These are phyloP conservation scores for Seminavis robusta DNA, from an alignment of 108 stramenopile species.

Conservation along the genomic window DNA sequence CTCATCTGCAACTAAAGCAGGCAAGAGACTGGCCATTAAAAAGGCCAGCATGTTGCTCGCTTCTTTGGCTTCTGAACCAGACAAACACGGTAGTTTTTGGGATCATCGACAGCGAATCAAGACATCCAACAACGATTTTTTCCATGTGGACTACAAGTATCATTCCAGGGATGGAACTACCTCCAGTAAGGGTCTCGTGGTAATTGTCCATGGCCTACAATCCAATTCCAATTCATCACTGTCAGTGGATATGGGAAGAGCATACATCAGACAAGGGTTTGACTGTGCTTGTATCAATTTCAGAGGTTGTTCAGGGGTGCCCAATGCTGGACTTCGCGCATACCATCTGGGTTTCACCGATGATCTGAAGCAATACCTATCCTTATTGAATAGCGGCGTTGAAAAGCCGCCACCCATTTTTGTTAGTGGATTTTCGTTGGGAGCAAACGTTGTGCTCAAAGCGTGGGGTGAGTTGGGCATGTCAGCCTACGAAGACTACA, in stretches of 20 bases:
- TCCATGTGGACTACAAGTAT: constrained; percentile 66
- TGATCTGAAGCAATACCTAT: constrained; percentile 68
- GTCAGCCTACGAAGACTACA: constrained; percentile 30
- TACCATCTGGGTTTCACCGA: constrained; percentile 94
- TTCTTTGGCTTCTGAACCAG: too few relatives aligned
- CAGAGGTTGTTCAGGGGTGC: constrained; percentile 80
- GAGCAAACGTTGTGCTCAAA: constrained; percentile 87
- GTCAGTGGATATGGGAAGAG: constrained; percentile 49
- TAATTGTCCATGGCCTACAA: constrained; percentile 77
- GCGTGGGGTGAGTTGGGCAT: constrained; percentile 72
- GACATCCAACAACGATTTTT: constrained; percentile 69
- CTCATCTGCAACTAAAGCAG: too few relatives aligned
- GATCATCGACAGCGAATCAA: constrained; percentile 56
- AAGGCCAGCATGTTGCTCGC: too few relatives aligned
- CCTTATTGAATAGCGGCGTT: constrained; percentile 26
- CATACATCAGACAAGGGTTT: constrained; percentile 41
- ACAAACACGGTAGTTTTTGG: constrained; percentile 56
- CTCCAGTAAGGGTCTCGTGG: constrained; percentile 28
- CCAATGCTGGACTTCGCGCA: too few relatives aligned
- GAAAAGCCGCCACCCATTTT: too few relatives aligned
- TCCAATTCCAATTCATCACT: constrained; percentile 60
- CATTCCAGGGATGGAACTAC: background rate
- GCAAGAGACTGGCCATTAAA: too few relatives aligned
- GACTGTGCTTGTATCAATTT: constrained; percentile 80
- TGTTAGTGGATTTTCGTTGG: constrained; percentile 85